phyloP scores from a whole-genome alignment of 2,329 filamentous ascomycete species.

The Hymenoscyphus occultus region DNA sequence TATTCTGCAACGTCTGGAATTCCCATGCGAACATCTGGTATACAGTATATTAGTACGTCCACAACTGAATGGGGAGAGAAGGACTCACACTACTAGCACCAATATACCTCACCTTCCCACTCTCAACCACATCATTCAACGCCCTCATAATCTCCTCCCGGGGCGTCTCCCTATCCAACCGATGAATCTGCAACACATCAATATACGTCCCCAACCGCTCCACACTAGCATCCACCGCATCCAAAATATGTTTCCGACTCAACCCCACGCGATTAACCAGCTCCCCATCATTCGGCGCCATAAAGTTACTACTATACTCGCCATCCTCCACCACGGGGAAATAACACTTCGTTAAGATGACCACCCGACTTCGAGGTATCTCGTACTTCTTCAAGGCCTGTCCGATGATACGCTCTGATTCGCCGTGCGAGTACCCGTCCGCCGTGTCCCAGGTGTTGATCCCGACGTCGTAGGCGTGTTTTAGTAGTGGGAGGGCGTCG shows the following conservation, averaged over 20 bases:
- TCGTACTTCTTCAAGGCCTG: slow-evolving; percentile 62
- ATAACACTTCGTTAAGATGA: slow-evolving; percentile 63
- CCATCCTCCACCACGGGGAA: slow-evolving; percentile 41
- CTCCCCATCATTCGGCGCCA: slow-evolving; percentile 41
- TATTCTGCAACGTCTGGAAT: slow-evolving; percentile 53
- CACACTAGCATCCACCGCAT: slow-evolving; percentile 58
- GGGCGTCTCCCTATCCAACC: slow-evolving; percentile 51
- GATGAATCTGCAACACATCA: slow-evolving; percentile 60
- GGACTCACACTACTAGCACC: slow-evolving; percentile 42
- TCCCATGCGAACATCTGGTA: slow-evolving; percentile 54
- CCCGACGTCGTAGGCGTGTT: slow-evolving; percentile 49
- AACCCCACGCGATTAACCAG: slow-evolving; percentile 51
- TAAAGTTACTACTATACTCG: slow-evolving; percentile 33
- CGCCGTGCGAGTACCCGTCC: slow-evolving; percentile 51
- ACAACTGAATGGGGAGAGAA: too few relatives aligned
- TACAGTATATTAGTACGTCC: neutral
- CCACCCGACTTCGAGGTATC: slow-evolving; percentile 61
- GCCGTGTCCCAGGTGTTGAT: slow-evolving; percentile 52
- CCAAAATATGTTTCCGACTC: slow-evolving; percentile 61
- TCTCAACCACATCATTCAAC: slow-evolving; percentile 57
- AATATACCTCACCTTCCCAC: slow-evolving; percentile 57
- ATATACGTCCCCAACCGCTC: slow-evolving; percentile 48
- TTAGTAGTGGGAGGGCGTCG: slow-evolving; percentile 48
- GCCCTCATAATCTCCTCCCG: slow-evolving; percentile 61
- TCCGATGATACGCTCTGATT: slow-evolving; percentile 34